Evolutionary conservation across 805 yeast species (phyloP).

Genomic region (Saturnispora halmiae): DNA sequence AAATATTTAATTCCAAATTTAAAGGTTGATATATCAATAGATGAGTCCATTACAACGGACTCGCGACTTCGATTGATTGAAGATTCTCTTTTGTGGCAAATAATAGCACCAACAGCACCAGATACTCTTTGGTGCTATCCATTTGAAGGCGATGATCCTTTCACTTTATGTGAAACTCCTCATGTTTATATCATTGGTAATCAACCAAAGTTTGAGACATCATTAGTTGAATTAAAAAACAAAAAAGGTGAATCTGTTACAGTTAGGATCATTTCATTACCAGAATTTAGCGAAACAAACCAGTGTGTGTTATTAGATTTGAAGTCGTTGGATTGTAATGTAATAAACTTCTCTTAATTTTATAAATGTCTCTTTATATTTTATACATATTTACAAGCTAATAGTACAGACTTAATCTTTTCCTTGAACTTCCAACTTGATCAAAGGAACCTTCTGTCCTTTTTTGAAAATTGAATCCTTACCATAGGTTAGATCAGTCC

Average conservation of each 20-base stretch:
- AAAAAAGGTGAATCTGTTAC: constrained; percentile 22
- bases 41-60: constrained; percentile 22
- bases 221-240: constrained; percentile 30
- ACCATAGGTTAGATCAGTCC: constrained; percentile 58
- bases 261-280: constrained; percentile 56
- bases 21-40: constrained; percentile 20
- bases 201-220: constrained; percentile 53
- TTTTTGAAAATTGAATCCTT: constrained; percentile 29
- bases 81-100: constrained; percentile 71
- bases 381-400: constrained; percentile 2
- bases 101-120: constrained; percentile 89
- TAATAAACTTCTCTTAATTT: constrained; percentile 31
- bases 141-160: constrained; percentile 67
- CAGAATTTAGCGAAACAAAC: constrained; percentile 59
- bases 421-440: constrained; percentile 17
- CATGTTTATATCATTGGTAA: constrained; percentile 84
- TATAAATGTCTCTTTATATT: background rate
- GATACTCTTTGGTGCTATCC: constrained; percentile 92
- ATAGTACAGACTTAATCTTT: constrained; percentile 2
- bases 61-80: constrained; percentile 50
- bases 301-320: constrained; percentile 55
- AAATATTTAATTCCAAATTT: constrained; percentile 49
- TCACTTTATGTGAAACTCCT: constrained; percentile 69
- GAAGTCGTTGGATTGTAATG: constrained; percentile 45
- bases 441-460: constrained; percentile 27